These are phyloP conservation scores for Boletus mariae DNA, from an alignment of 1,284 basidiomycete species.

Conservation along the genomic window DNA sequence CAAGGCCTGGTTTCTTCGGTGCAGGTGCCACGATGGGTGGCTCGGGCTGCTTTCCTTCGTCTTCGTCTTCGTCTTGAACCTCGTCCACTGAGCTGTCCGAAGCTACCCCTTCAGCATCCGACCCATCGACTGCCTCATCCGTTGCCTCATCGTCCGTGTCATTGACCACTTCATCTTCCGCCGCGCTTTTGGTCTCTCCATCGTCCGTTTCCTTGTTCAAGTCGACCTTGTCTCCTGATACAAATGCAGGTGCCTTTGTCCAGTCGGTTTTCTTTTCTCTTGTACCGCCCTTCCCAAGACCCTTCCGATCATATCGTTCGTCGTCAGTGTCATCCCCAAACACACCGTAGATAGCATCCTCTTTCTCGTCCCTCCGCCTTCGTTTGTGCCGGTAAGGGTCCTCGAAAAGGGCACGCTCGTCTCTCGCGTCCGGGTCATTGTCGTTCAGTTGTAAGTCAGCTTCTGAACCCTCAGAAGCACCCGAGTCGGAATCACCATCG, in stretches of 20 bases:
- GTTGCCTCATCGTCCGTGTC: constrained; percentile 44
- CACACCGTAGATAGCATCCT: constrained; percentile 79
- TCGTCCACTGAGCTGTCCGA: constrained; percentile 37
- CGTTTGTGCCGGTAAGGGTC: constrained; percentile 74
- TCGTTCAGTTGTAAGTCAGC: constrained; percentile 44
- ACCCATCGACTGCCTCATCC: constrained; percentile 35
- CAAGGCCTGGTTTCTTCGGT: constrained; percentile 25
- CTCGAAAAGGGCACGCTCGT: constrained; percentile 76
- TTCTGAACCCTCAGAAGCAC: constrained; percentile 59
- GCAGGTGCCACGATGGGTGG: constrained; percentile 29
- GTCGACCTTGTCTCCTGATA: constrained; percentile 54
- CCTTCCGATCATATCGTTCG: constrained; percentile 38
- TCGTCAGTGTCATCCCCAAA: constrained; percentile 78
- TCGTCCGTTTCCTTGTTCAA: constrained; percentile 43
- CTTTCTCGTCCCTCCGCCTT: constrained; percentile 63
- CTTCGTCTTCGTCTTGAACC: constrained; percentile 35
- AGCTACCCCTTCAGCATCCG: constrained; percentile 25
- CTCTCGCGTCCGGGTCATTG: constrained; percentile 68
- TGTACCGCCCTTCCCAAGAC: constrained; percentile 5
- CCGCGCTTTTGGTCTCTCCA: constrained; percentile 38
- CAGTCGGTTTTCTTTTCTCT: constrained; percentile 48
- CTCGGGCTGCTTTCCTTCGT: constrained; percentile 39
- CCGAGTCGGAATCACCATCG: constrained; percentile 64
- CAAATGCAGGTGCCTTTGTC: constrained; percentile 81
- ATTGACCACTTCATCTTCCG: constrained; percentile 34